A percentile compares a stretch with the other conserved stretches of the same genome.
Conservation (phyloP, 2,329 filamentous ascomycete genomes). For the Colletotrichum lentis region DNA sequence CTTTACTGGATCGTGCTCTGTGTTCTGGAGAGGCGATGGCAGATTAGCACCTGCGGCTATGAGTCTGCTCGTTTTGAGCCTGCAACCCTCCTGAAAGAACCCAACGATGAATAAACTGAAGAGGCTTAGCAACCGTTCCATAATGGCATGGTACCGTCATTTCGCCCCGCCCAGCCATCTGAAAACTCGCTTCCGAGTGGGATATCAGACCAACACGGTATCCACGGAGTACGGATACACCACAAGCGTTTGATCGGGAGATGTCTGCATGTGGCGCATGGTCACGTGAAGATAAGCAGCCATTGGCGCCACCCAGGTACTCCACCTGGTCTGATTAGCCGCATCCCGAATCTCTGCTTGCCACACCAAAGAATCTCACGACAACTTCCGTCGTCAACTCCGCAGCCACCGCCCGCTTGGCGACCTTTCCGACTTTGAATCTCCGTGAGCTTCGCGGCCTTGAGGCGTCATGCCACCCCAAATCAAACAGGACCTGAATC, state of each 20-base stretch:
- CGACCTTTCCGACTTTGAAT: background rate
- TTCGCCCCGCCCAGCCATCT: background rate
- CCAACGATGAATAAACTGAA: too few relatives aligned
- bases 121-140: too few relatives aligned
- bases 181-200: background rate
- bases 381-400: background rate
- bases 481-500: conserved; percentile 95
- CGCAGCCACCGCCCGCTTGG: background rate
- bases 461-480: conserved; percentile 76
- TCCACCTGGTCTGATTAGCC: background rate
- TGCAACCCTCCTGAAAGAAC: too few relatives aligned
- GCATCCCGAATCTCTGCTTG: conserved; percentile 1
- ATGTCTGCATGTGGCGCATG: background rate
- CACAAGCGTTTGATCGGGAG: too few relatives aligned
- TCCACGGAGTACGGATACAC: too few relatives aligned
- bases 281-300: conserved; percentile 7
- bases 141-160: too few relatives aligned
- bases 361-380: conserved; percentile 1
- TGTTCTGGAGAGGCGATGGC: too few relatives aligned
- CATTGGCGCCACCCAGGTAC: background rate
- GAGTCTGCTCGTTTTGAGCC: too few relatives aligned
- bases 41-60: too few relatives aligned
- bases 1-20: too few relatives aligned
- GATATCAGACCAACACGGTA: background rate
- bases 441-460: conserved; percentile 37